phyloP scores from a whole-genome alignment of 768 basidiomycete species.

The Cystoderma amianthinum region DNA sequence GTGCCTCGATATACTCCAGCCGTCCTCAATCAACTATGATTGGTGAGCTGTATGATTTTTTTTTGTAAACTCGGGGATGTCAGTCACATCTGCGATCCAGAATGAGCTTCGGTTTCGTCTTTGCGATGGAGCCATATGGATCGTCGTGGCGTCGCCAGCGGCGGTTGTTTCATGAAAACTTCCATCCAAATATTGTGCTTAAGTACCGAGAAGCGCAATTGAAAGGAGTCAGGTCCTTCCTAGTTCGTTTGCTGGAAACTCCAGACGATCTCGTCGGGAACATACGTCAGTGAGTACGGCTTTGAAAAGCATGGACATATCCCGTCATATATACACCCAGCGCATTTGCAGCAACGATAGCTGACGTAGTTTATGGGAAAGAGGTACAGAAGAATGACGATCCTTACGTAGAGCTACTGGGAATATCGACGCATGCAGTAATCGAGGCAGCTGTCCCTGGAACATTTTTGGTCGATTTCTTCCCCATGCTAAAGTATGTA shows the following conservation, averaged over 20 bases:
- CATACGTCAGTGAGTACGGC: conserved; percentile 19
- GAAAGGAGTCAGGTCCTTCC: conserved; percentile 19
- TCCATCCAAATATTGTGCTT: conserved; percentile 10
- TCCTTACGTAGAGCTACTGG: conserved; percentile 33
- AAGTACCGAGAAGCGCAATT: conserved; percentile 11
- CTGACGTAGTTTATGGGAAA: conserved; percentile 40
- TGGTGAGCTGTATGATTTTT: conserved; percentile 10
- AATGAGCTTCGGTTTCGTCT: conserved; percentile 10
- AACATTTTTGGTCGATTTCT: conserved; percentile 35
- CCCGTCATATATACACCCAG: too few relatives aligned
- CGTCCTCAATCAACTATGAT: conserved; percentile 16
- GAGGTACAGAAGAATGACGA: conserved; percentile 29
- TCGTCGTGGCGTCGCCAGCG: conserved; percentile 15
- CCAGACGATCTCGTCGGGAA: conserved; percentile 15
- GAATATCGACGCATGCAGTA: conserved; percentile 26
- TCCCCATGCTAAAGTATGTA: conserved; percentile 33
- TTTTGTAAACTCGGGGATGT: neutral
- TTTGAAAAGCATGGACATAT: neutral
- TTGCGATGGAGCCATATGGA: conserved; percentile 15
- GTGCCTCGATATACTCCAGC: conserved; percentile 13
- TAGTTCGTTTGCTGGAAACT: conserved; percentile 17
- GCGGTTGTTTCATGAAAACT: conserved; percentile 14
- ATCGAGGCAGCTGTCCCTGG: conserved; percentile 30
- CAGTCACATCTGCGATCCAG: conserved; percentile 2
- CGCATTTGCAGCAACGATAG: neutral